phyloP scores from a whole-genome alignment of 2,329 filamentous ascomycete species.

The Pseudomassariella vexata region DNA sequence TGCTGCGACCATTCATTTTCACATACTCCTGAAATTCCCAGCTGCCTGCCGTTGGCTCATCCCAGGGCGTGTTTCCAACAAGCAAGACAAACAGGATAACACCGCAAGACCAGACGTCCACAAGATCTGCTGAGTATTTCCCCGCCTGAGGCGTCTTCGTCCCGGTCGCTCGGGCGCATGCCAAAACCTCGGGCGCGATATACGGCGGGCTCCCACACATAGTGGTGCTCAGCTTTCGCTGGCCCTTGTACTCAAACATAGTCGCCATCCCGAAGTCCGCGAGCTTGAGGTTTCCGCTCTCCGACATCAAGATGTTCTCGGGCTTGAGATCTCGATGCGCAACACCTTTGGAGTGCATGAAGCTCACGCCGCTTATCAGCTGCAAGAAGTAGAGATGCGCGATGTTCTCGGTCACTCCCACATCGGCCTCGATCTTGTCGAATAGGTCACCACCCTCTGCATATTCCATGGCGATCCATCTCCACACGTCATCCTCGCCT shows the following conservation, averaged over 20 bases:
- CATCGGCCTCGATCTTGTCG: conserved; percentile 98
- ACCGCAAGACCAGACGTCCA: conserved; percentile 95
- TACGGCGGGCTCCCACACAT: conserved; percentile 96
- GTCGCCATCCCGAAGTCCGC: conserved; percentile 96
- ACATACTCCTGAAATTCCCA: conserved; percentile 91
- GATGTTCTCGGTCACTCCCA: conserved; percentile 89
- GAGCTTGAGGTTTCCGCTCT: conserved; percentile 81
- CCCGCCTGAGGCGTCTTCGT: conserved; percentile 41
- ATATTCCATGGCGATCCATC: conserved; percentile 98
- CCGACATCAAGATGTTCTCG: conserved; percentile 88
- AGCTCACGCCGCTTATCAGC: conserved; percentile 82
- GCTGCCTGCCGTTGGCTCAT: conserved; percentile 78
- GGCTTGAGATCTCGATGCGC: conserved; percentile 90
- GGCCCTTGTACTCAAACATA: conserved; percentile 84
- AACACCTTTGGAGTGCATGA: conserved; percentile 93
- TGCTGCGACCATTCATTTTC: conserved; percentile 70
- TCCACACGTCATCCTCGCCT: conserved; percentile 80
- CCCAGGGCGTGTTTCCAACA: conserved; percentile 97
- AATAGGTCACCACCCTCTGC: conserved; percentile 95
- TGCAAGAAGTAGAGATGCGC: conserved; percentile 96
- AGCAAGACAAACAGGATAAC: conserved; percentile 96
- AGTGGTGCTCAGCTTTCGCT: conserved; percentile 75
- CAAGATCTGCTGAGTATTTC: conserved; percentile 71
- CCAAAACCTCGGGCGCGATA: conserved; percentile 86
- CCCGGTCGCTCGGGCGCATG: conserved; percentile 41